Conservation (phyloP, 495 filamentous ascomycete genomes). For the Penicillium antarcticum region DNA sequence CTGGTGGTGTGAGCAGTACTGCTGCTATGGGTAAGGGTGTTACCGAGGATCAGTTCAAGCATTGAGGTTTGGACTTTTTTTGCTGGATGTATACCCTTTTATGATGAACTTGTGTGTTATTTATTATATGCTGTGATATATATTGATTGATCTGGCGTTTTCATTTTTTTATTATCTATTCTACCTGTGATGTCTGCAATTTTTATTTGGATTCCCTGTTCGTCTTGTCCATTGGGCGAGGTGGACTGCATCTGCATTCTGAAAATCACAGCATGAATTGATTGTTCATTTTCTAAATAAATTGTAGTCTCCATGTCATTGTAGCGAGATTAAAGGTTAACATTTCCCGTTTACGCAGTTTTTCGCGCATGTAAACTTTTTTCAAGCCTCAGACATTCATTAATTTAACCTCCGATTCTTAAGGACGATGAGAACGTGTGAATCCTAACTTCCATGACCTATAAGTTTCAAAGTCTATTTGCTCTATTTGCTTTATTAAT, state of each 20-base stretch:
- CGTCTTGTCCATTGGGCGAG: neutral
- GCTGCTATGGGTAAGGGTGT: conserved; percentile 97
- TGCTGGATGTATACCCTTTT: conserved; percentile 3
- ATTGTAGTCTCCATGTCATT: too few relatives aligned
- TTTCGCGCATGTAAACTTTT: too few relatives aligned
- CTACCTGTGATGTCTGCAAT: conserved; percentile 4
- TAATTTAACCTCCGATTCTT: too few relatives aligned
- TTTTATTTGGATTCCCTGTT: conserved; percentile 19
- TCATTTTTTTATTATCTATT: neutral
- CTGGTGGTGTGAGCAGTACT: conserved; percentile 84
- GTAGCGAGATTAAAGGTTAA: too few relatives aligned
- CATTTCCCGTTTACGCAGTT: too few relatives aligned
- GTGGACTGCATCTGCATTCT: conserved; percentile 11
- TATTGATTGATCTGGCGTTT: conserved; percentile 3
- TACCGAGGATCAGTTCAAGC: conserved; percentile 92
- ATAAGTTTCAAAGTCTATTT: too few relatives aligned
- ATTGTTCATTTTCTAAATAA: too few relatives aligned
- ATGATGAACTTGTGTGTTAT: conserved; percentile 9
- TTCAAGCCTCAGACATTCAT: too few relatives aligned
- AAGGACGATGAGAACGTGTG: too few relatives aligned
- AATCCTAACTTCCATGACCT: too few relatives aligned
- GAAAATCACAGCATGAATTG: neutral
- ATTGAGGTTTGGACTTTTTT: conserved; percentile 12
- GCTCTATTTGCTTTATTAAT: too few relatives aligned
- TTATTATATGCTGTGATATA: conserved; percentile 12